Conservation (phyloP, 257 asterid species). For the Prunella vulgaris region DNA sequence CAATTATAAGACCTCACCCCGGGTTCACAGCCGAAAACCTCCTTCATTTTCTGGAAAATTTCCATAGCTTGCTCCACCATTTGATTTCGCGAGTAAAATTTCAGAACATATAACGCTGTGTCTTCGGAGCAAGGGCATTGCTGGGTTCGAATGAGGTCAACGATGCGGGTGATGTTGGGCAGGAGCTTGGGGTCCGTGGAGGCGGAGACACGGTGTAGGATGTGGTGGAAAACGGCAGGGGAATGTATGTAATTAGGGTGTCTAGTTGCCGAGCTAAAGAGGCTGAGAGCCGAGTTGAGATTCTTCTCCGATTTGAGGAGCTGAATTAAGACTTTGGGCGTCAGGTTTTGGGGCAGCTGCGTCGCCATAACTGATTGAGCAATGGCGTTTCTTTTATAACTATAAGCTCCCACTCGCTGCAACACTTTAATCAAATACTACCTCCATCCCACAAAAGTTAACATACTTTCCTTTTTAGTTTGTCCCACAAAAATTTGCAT, state of each 20-base stretch:
- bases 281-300: conserved; percentile 44
- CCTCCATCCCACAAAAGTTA: no score
- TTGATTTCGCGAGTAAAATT: conserved; percentile 48
- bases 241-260: conserved; percentile 51
- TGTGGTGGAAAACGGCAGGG: conserved; percentile 54
- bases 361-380: conserved; percentile 28
- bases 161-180: conserved; percentile 40
- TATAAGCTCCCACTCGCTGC: not conserved
- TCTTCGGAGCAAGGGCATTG: conserved; percentile 64
- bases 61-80: conserved; percentile 64
- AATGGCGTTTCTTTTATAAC: not conserved
- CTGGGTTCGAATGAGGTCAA: conserved; percentile 47
- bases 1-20: conserved; percentile 70
- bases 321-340: conserved; percentile 45
- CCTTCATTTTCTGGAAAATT: conserved; percentile 60
- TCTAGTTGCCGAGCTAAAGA: conserved; percentile 56
- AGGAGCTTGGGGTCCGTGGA: conserved; percentile 37
- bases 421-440: not conserved
- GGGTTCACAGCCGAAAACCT: conserved; percentile 66
- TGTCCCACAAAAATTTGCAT: no score
- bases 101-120: conserved; percentile 53
- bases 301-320: conserved; percentile 69
- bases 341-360: conserved; percentile 49
- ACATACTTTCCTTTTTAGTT: no score
- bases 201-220: conserved; percentile 72